Evolutionary conservation across 805 yeast genomes (phyloP).

Genomic region (Saccharomycopsis fodiens): DNA sequence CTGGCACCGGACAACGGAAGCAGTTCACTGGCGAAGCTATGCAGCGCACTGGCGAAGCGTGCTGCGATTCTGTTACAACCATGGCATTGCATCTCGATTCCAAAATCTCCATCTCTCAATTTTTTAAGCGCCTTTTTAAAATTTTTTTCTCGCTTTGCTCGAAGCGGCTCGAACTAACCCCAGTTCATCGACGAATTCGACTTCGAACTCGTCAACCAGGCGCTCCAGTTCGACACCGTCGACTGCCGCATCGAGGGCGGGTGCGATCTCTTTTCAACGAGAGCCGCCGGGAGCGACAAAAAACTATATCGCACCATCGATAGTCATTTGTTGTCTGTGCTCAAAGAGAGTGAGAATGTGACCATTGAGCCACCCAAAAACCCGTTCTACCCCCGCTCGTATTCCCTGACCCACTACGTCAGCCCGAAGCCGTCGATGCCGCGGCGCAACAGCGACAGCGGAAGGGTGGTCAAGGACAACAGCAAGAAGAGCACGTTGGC

Average conservation of each 20-base stretch:
- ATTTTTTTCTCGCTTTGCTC: too few relatives aligned
- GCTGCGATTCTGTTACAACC: too few relatives aligned
- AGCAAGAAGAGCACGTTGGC: not conserved
- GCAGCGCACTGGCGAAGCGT: too few relatives aligned
- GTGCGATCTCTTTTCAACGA: constrained; percentile 90
- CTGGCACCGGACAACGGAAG: too few relatives aligned
- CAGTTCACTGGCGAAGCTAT: too few relatives aligned
- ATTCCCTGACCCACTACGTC: not conserved
- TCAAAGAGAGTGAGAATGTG: constrained; percentile 12
- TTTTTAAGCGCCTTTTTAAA: too few relatives aligned
- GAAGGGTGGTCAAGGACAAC: not conserved
- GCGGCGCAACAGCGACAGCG: not conserved
- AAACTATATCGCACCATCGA: constrained; percentile 85
- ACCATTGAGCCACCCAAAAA: constrained; percentile 14
- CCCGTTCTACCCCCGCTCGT: constrained; percentile 19
- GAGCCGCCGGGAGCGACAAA: constrained; percentile 84
- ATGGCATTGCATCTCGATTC: too few relatives aligned
- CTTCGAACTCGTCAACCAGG: constrained; percentile 84
- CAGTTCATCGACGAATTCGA: constrained; percentile 92
- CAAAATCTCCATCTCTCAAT: too few relatives aligned
- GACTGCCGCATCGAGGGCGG: constrained; percentile 80
- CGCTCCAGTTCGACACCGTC: constrained; percentile 67
- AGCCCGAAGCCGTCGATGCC: not conserved
- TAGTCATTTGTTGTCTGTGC: constrained; percentile 36
- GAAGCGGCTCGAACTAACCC: too few relatives aligned